These are phyloP conservation scores for Jaltomata sinuosa DNA, from an alignment of 257 asterid genomes.

Conservation along the genomic window DNA sequence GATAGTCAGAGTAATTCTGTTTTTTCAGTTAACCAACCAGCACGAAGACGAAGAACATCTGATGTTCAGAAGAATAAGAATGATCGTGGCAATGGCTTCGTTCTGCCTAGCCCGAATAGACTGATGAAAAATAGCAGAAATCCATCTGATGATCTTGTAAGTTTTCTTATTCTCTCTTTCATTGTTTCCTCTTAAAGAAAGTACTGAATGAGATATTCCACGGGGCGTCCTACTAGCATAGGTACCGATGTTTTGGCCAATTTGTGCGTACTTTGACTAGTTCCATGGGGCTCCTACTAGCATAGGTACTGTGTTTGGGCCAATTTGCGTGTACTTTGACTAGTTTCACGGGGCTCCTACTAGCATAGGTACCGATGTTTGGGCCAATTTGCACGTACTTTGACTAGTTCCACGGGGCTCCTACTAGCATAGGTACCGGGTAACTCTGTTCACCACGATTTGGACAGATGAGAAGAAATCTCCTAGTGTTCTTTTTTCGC, in stretches of 20 bases:
- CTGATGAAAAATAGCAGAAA: slow-evolving; percentile 8
- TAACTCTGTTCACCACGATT: neutral
- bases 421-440: too few species aligned
- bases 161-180: neutral
- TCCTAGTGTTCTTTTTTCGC: neutral
- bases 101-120: slow-evolving; percentile 14
- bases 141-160: slow-evolving; percentile 41
- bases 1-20: slow-evolving; percentile 20
- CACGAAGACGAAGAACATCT: slow-evolving; percentile 16
- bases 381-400: neutral
- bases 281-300: too few species aligned
- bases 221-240: too few species aligned
- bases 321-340: neutral
- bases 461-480: neutral
- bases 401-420: neutral
- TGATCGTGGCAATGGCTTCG: slow-evolving; percentile 6
- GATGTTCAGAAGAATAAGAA: slow-evolving; percentile 10
- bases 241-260: too few species aligned
- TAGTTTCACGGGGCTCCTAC: neutral
- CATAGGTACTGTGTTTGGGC: too few species aligned
- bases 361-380: too few species aligned
- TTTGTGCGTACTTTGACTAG: too few species aligned
- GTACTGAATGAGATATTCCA: neutral
- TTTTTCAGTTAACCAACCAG: slow-evolving; percentile 4
- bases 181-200: neutral